Percentiles rank a stretch among this genome's conserved stretches.
Evolutionary conservation across 805 yeast genomes (phyloP).

Genomic region (Saturnispora sanitii): DNA sequence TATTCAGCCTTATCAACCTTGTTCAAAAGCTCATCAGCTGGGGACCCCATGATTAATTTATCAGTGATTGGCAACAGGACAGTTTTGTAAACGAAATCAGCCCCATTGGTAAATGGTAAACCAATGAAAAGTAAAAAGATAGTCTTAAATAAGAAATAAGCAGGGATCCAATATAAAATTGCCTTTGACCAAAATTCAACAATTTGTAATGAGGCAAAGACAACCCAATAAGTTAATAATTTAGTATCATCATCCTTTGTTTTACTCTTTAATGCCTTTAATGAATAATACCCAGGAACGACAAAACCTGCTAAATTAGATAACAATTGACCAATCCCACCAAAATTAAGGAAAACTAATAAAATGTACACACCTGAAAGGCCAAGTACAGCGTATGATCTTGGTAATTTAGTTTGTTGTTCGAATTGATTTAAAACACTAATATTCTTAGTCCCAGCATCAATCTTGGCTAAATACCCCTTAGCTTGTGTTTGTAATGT

Average conservation of each 20-base stretch:
- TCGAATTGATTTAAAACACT: conserved; percentile 32
- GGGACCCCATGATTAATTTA: conserved; percentile 28
- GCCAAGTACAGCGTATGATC: conserved; percentile 74
- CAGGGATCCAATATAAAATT: conserved; percentile 90
- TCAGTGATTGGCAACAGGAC: conserved; percentile 59
- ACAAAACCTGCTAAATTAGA: conserved; percentile 89
- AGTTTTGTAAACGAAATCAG: conserved; percentile 54
- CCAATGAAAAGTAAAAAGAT: conserved; percentile 79
- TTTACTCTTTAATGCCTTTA: conserved; percentile 70
- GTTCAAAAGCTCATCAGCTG: conserved; percentile 30
- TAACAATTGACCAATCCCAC: conserved; percentile 90
- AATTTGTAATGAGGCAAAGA: conserved; percentile 85
- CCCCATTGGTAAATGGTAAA: conserved; percentile 83
- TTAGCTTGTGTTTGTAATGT: conserved; percentile 23
- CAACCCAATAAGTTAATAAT: conserved; percentile 94
- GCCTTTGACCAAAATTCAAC: conserved; percentile 94
- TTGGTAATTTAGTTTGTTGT: conserved; percentile 48
- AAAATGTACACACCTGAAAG: conserved; percentile 58
- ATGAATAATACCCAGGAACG: conserved; percentile 82
- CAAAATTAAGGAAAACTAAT: conserved; percentile 77
- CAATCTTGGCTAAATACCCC: conserved; percentile 19
- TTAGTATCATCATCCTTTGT: conserved; percentile 70
- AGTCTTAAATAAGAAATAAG: conserved; percentile 92
- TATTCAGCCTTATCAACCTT: conserved; percentile 39
- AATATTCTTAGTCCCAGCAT: conserved; percentile 20